Percentiles rank a stretch among this genome's conserved stretches.
These are phyloP conservation scores for Plasmodium adleri DNA, from an alignment of 169 alveolate genomes.

Conservation along the genomic window DNA sequence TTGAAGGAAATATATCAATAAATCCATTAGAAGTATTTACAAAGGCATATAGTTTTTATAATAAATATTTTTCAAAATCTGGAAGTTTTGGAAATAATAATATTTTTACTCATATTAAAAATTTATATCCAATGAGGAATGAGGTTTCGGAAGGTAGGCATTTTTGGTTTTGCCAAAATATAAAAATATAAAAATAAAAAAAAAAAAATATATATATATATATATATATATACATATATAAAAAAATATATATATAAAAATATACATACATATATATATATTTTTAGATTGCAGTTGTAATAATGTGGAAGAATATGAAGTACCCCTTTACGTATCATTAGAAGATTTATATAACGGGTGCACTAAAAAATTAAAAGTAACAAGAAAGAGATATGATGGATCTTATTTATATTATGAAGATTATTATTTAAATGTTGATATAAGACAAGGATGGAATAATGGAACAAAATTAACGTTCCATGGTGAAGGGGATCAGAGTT, in stretches of 20 bases:
- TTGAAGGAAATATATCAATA: slow-evolving; percentile 80
- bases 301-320: slow-evolving; percentile 52
- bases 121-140: slow-evolving; percentile 37
- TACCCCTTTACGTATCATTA: slow-evolving; percentile 83
- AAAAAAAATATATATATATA: background rate
- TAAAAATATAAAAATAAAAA: no score
- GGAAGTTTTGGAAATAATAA: slow-evolving; percentile 84
- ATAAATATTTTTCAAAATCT: slow-evolving; percentile 80
- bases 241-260: background rate
- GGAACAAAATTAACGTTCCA: slow-evolving; percentile 86
- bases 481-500: slow-evolving; percentile 89
- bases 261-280: background rate
- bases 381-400: slow-evolving; percentile 84
- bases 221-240: background rate
- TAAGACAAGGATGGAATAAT: slow-evolving; percentile 90
- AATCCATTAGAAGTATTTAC: slow-evolving; percentile 89
- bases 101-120: slow-evolving; percentile 82
- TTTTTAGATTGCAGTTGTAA: slow-evolving; percentile 17
- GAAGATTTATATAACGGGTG: slow-evolving; percentile 87
- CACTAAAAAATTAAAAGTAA: slow-evolving; percentile 84
- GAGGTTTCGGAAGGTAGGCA: background rate
- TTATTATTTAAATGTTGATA: slow-evolving; percentile 83
- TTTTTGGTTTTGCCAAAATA: no score
- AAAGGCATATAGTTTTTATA: slow-evolving; percentile 86
- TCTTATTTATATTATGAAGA: slow-evolving; percentile 82